Evolutionary conservation across 2,329 filamentous ascomycete genomes (phyloP), one percentile per base, ranked within the genome.

Genomic region (Hypoxylon rubiginosum): DNA sequence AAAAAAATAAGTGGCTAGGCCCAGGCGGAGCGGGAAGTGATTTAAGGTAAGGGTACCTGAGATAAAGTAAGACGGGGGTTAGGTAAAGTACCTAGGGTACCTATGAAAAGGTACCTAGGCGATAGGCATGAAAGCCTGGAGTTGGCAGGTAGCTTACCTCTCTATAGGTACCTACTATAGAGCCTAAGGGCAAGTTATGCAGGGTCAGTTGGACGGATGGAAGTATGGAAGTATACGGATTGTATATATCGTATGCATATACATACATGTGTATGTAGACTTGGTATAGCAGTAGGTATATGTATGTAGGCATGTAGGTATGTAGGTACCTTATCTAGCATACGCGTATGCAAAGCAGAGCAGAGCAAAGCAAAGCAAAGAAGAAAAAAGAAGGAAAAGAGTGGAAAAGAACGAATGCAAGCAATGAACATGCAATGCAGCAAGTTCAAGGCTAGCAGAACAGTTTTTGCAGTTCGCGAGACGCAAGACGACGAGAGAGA

Each of bases 11-110:
- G 39, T 43, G 66, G 59, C 64, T 63, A 67, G 58, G 62, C 43
- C 67, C 62, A 73, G 65, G 60, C 64, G 52, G 55, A 69, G 67
- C 61, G 67, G 67, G 72, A 71, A 72, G 67, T 67, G 68, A 73
- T 71, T 70, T 68, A 71, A 73, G 72, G 68, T 66, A 72, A 71
- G 64, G 66, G 56, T 66, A 61, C 45, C 19, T 24, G 24, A 50
- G 55, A 55, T 68, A 66, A 63, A 62, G 62, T 62, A 66, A 56
- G 63, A 65, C 56, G 62, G 63, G 59, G 36, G 55, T 55, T 43
- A 59, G 41, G 49, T 49, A 19, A 39, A 17, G 34, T 58, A 53
- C 52, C 30, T 21, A 13, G 36, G 28, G 48, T 26, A 24, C 24
- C 10, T 26, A 15, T 19, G 21, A 6, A 15, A 15, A 45, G n/a